Percentiles rank a stretch among this genome's conserved stretches.
Evolutionary conservation across 2,329 filamentous ascomycete species (phyloP).

Genomic region (Penicillium brasilianum): DNA sequence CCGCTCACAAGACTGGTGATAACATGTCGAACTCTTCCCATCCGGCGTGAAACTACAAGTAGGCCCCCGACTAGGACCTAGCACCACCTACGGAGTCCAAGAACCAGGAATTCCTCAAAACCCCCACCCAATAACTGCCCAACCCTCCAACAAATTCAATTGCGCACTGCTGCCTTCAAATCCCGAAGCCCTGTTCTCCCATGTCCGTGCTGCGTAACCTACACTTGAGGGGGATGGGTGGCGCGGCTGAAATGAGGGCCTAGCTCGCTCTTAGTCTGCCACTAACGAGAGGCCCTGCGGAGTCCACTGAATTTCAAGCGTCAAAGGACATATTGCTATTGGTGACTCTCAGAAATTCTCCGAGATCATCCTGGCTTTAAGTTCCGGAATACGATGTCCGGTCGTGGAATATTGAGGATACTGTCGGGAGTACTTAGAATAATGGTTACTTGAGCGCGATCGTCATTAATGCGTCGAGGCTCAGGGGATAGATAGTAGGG

Average conservation of each 20-base stretch:
- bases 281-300: constrained; percentile 2
- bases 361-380: constrained; percentile 19
- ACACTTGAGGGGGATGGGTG: constrained; percentile 9
- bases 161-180: neutral
- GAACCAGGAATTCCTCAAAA: neutral
- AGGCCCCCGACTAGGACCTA: no score
- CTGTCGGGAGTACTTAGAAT: neutral
- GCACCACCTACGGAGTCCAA: neutral
- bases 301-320: neutral
- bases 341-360: constrained; percentile 19
- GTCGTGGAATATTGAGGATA: neutral
- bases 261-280: constrained; percentile 8
- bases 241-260: constrained; percentile 26
- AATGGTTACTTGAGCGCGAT: neutral
- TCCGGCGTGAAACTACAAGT: no score
- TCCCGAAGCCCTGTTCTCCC: neutral
- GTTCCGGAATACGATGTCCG: neutral
- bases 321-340: neutral
- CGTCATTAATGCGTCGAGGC: neutral
- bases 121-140: neutral
- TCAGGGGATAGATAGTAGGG: neutral
- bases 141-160: neutral
- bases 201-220: constrained; percentile 6
- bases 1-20: no score
- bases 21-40: neutral